Evolutionary conservation across 148 eudicot species (phyloP).

Genomic region (Rhododendron ferrugineum): DNA sequence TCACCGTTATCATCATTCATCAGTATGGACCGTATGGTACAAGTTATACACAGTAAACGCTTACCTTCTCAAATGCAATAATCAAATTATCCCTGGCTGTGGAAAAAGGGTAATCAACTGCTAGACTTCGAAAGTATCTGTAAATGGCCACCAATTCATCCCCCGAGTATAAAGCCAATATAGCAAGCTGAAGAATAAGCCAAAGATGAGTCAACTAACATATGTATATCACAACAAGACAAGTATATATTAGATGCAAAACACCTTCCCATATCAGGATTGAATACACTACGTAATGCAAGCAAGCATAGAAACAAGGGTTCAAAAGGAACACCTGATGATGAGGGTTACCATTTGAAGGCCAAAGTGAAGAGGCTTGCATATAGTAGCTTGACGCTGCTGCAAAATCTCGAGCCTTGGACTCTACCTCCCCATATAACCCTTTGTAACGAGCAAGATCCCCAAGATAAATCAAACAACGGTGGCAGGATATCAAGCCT

Average conservation of each 20-base stretch:
- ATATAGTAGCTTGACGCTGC: slow-evolving; percentile 87
- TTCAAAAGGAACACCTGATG: slow-evolving; percentile 73
- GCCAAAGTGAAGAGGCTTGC: slow-evolving; percentile 88
- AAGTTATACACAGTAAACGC: not conserved
- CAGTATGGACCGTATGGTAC: not conserved
- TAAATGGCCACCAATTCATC: slow-evolving; percentile 75
- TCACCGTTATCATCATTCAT: not conserved
- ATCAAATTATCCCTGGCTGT: slow-evolving; percentile 96
- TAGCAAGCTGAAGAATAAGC: slow-evolving; percentile 70
- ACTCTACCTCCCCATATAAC: slow-evolving; percentile 77
- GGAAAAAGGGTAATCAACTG: slow-evolving; percentile 74
- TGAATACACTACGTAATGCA: not conserved
- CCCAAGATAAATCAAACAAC: slow-evolving; percentile 91
- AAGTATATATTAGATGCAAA: not conserved
- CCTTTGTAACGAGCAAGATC: slow-evolving; percentile 98
- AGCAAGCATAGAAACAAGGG: not conserved
- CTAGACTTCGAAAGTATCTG: slow-evolving; percentile 92
- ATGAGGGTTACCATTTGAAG: slow-evolving; percentile 94
- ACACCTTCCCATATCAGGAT: not conserved
- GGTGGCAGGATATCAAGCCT: slow-evolving; percentile 80
- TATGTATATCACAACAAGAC: not conserved
- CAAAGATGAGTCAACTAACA: not conserved
- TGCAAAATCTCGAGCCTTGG: slow-evolving; percentile 73
- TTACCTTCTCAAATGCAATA: slow-evolving; percentile 95
- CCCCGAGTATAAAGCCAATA: slow-evolving; percentile 73